Conservation (phyloP, 2,329 filamentous ascomycete species). For the Venturia effusa region DNA sequence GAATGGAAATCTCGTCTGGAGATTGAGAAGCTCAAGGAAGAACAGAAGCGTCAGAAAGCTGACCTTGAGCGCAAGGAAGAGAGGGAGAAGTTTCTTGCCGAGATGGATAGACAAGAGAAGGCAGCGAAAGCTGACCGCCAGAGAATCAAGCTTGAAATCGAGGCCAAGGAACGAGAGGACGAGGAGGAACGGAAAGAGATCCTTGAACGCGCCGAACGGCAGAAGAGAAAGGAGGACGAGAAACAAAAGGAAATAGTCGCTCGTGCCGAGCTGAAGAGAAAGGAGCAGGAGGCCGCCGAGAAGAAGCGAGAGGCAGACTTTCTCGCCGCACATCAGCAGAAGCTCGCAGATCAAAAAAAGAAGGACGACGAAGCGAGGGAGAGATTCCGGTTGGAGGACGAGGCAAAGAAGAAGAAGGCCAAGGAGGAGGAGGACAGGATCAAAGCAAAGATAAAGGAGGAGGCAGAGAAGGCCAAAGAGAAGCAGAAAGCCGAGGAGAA, state of each 20-base stretch:
- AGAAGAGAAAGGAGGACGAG: neutral
- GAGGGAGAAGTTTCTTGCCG: constrained; percentile 9
- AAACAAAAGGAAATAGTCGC: constrained; percentile 6
- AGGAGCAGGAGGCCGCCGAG: constrained; percentile 8
- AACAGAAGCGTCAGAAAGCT: neutral
- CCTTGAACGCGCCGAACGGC: constrained; percentile 4
- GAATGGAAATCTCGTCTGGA: constrained; percentile 15
- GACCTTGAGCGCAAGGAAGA: constrained; percentile 10
- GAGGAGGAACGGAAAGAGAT: constrained; percentile 12
- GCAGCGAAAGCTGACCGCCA: constrained; percentile 22
- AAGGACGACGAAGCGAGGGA: constrained; percentile 14
- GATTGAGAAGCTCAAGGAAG: constrained; percentile 8
- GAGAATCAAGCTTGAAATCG: constrained; percentile 13
- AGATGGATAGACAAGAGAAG: constrained; percentile 13
- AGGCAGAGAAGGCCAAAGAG: constrained; percentile 30
- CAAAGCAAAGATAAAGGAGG: constrained; percentile 30
- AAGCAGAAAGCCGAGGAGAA: constrained; percentile 29
- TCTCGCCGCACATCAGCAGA: constrained; percentile 15
- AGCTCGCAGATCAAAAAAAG: constrained; percentile 18
- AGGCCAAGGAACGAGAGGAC: constrained; percentile 15
- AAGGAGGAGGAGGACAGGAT: constrained; percentile 31
- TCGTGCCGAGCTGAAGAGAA: constrained; percentile 3
- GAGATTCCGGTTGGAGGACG: constrained; percentile 30
- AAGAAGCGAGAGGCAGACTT: constrained; percentile 7
- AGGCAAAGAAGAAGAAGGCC: constrained; percentile 30